These are phyloP conservation scores for Pseudogymnoascus sp. DNA, from an alignment of 2,329 filamentous ascomycete species.

Conservation along the genomic window DNA sequence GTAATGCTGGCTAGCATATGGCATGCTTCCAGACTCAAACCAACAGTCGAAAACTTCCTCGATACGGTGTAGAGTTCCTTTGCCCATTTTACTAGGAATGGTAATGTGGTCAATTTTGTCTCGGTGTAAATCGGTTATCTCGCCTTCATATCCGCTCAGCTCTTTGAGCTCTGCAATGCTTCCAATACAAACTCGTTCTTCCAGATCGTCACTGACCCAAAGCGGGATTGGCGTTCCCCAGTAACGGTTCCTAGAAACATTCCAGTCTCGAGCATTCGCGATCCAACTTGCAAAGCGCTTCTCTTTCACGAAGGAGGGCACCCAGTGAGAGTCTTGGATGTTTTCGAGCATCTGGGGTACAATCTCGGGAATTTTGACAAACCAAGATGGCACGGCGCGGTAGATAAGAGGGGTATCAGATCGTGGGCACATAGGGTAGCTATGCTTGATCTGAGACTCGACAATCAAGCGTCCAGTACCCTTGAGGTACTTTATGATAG, in stretches of 20 bases:
- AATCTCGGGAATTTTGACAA: constrained; percentile 77
- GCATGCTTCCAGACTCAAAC: constrained; percentile 96
- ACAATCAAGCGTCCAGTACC: constrained; percentile 68
- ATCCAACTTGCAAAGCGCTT: constrained; percentile 91
- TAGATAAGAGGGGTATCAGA: constrained; percentile 96
- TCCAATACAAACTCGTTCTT: constrained; percentile 80
- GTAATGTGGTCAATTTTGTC: constrained; percentile 93
- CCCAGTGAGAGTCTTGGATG: constrained; percentile 86
- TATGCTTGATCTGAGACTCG: constrained; percentile 82
- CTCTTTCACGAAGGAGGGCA: constrained; percentile 84
- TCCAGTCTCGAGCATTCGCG: constrained; percentile 85
- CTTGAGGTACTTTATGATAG: constrained; percentile 85
- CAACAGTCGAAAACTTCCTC: constrained; percentile 94
- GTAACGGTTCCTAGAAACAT: constrained; percentile 86
- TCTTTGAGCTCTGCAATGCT: constrained; percentile 78
- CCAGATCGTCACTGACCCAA: constrained; percentile 84
- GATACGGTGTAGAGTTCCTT: constrained; percentile 71
- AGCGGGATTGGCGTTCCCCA: constrained; percentile 91
- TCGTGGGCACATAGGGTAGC: constrained; percentile 87
- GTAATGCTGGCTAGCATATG: constrained; percentile 84
- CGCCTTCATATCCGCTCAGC: constrained; percentile 77
- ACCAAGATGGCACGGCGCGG: constrained; percentile 88
- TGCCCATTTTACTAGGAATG: constrained; percentile 83
- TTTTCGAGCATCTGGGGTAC: constrained; percentile 86
- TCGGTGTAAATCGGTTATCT: constrained; percentile 79